Evolutionary conservation across 2,329 filamentous ascomycete species (phyloP).

Genomic region (Colletotrichum endophyticum): DNA sequence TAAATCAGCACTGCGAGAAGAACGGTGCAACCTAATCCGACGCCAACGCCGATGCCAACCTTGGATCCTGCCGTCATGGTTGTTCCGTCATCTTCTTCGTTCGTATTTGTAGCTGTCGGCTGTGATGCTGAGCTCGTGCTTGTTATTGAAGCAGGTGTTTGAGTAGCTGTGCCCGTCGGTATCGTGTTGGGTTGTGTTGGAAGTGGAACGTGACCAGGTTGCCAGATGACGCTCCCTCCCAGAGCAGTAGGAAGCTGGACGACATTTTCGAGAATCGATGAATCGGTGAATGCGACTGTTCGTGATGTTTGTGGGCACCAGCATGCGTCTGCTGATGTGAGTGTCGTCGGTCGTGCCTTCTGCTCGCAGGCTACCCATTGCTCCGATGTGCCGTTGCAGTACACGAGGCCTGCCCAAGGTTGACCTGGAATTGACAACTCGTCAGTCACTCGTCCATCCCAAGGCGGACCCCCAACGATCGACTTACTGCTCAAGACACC

Average conservation of each 20-base stretch:
- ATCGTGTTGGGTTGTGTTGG: neutral
- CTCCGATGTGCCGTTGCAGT: conserved; percentile 35
- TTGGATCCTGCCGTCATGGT: conserved; percentile 28
- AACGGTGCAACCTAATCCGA: conserved; percentile 22
- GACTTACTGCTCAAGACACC: conserved; percentile 14
- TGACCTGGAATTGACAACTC: neutral
- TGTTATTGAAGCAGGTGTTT: neutral
- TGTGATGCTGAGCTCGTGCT: neutral
- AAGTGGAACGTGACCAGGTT: conserved; percentile 28
- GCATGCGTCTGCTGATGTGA: conserved; percentile 29
- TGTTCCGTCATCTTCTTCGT: neutral
- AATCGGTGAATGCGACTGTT: conserved; percentile 28
- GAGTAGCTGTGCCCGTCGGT: neutral
- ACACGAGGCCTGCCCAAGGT: conserved; percentile 38
- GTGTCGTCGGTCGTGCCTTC: conserved; percentile 20
- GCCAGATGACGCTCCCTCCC: conserved; percentile 29
- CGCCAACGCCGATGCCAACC: conserved; percentile 26
- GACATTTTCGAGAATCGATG: conserved; percentile 26
- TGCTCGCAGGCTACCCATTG: conserved; percentile 37
- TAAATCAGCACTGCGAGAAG: conserved; percentile 23
- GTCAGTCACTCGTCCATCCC: neutral
- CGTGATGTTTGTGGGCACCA: conserved; percentile 31
- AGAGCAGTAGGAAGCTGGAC: conserved; percentile 28
- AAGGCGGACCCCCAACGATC: neutral
- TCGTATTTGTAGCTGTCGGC: neutral